Evolutionary conservation across 1,284 basidiomycete species (phyloP).

Genomic region (Xanthoconium separans): DNA sequence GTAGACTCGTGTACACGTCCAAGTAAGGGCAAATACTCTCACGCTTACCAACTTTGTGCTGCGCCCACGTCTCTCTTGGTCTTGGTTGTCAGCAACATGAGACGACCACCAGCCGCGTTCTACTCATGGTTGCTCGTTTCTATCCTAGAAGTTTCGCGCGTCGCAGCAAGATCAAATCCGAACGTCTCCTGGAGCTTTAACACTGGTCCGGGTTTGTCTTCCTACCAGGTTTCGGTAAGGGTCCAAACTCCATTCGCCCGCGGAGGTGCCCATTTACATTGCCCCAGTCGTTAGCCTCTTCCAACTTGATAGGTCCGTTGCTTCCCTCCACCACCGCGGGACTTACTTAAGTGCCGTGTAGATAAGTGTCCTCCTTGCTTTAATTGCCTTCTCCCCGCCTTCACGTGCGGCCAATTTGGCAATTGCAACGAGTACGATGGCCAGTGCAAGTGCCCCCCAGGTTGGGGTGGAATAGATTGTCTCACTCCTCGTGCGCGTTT

Average conservation of each 20-base stretch:
- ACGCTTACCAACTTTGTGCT: constrained; percentile 6
- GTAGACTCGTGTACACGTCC: too few relatives aligned
- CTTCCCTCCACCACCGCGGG: neutral
- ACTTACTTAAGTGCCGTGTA: constrained; percentile 9
- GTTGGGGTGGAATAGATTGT: constrained; percentile 83
- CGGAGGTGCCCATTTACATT: constrained; percentile 8
- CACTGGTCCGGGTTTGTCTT: constrained; percentile 16
- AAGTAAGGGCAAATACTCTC: constrained; percentile 11
- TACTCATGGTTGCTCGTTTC: constrained; percentile 19
- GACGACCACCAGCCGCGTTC: constrained; percentile 17
- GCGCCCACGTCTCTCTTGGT: constrained; percentile 1
- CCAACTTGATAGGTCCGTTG: constrained; percentile 17
- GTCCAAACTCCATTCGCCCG: neutral
- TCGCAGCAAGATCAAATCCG: constrained; percentile 6
- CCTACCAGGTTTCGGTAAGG: constrained; percentile 30
- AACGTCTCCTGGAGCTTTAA: constrained; percentile 21
- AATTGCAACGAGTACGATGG: constrained; percentile 78
- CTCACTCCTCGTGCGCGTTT: constrained; percentile 60
- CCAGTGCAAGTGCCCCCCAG: constrained; percentile 78
- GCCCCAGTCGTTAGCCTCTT: constrained; percentile 22
- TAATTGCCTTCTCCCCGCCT: constrained; percentile 72
- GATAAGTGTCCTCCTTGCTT: constrained; percentile 63
- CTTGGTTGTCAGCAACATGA: constrained; percentile 18
- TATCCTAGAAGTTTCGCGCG: constrained; percentile 1
- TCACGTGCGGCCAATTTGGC: constrained; percentile 73